Conservation (phyloP, 352 stramenopile species). For the Peronospora farinosa region DNA sequence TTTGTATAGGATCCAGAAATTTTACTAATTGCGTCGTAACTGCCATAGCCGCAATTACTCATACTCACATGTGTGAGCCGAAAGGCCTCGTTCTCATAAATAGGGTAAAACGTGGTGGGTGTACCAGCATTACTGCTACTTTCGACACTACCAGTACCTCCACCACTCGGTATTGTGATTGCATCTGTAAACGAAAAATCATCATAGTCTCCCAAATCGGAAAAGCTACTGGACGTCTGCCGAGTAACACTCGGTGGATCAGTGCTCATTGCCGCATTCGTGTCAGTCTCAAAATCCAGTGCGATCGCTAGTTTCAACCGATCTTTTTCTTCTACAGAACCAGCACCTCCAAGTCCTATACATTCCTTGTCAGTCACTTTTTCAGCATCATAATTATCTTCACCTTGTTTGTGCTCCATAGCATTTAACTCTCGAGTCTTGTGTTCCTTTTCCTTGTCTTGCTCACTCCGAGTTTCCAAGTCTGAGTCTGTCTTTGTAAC, state of each 20-base stretch:
- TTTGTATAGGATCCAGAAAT: conserved; percentile 25
- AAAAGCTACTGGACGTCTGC: conserved; percentile 86
- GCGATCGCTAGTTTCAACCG: conserved; percentile 50
- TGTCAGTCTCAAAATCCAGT: conserved; percentile 63
- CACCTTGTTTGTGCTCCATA: conserved; percentile 17
- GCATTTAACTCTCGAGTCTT: conserved; percentile 2
- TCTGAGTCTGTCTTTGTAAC: conserved; percentile 35
- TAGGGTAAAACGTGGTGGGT: conserved; percentile 64
- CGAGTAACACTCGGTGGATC: conserved; percentile 45
- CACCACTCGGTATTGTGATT: conserved; percentile 31
- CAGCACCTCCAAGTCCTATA: conserved; percentile 20
- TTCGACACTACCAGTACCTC: conserved; percentile 27
- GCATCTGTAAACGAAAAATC: conserved; percentile 71
- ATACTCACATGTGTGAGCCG: conserved; percentile 52
- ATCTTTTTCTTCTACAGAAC: conserved; percentile 20
- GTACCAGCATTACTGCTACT: conserved; percentile 32
- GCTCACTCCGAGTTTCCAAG: conserved; percentile 15
- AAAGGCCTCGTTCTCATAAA: conserved; percentile 73
- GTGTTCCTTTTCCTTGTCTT: conserved; percentile 21
- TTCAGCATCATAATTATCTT: conserved; percentile 6
- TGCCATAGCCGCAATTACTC: conserved; percentile 40
- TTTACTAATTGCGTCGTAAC: conserved; percentile 36
- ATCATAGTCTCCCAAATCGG: conserved; percentile 80
- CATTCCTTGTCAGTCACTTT: conserved; percentile 24
- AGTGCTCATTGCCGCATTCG: conserved; percentile 26